Evolutionary conservation across 805 yeast species (phyloP), one percentile per base, ranked within the genome.

Genomic region (Wickerhamiella dianesei): DNA sequence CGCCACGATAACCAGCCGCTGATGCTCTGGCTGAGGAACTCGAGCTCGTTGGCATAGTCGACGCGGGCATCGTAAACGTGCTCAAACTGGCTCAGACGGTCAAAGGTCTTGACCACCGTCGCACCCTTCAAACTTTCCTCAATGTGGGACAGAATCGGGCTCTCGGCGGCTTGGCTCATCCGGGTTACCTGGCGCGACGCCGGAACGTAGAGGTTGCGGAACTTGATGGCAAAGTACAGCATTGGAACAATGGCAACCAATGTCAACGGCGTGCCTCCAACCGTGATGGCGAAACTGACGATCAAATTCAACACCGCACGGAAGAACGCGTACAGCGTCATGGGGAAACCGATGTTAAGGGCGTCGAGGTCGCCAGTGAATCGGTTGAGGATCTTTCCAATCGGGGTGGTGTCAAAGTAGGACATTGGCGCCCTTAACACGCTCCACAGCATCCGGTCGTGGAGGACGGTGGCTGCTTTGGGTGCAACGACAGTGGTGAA

Each of bases 1-100:
- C 96, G 73, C 36, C 82, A 87, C 20, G 95, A 88, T 50, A 87
- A 72, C 96, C 96, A 87, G 69, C 95, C 77, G 61, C 84, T 86
- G 5, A 89, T 79, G 59, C 80, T 81, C 45, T 82, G 76, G 13
- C 88, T 72, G 29, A 94, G 88, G 65, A 83, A 87, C 53, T 73
- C 79, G 0, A 46, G 37, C 25, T 50, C 53, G 35, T 48, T 50
- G 50, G 51, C 48, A 37, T 48, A 44, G 36, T 50, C 49, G 6
- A 45, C 25, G 16, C 53, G 44, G 41, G 37, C 36, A n/a, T 50
- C 51, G 22, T 48, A 50, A 14, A 40, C 43, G 21, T 69, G 55
- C 61, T 72, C 64, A 59, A 85, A 86, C 51, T 89, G 70, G 6
- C 68, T 69, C 25, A 63, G 62, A 54, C 82, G 88, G 14, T 71